These are phyloP conservation scores for Chenopodium berlandieri DNA, from an alignment of 148 eudicot genomes.

Conservation along the genomic window DNA sequence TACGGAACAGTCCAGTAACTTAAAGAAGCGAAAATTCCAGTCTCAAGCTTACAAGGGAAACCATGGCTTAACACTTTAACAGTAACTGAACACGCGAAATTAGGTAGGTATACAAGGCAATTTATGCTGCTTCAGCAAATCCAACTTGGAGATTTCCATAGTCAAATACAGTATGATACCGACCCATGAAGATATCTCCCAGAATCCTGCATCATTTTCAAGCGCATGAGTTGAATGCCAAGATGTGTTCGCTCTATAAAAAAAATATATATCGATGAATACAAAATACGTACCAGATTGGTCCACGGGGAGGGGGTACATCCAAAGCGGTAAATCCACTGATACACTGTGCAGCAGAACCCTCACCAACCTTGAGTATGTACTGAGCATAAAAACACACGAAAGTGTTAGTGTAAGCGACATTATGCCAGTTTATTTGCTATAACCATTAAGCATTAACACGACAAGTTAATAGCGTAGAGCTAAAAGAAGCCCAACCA, in stretches of 20 bases:
- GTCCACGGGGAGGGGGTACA: conserved; percentile 89
- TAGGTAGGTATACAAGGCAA: background rate
- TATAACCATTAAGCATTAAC: background rate
- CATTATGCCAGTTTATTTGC: background rate
- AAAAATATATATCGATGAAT: background rate
- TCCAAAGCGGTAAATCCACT: conserved; percentile 85
- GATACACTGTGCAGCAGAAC: conserved; percentile 73
- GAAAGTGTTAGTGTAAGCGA: background rate
- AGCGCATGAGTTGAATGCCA: background rate
- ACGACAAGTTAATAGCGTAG: background rate
- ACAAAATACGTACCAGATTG: conserved; percentile 60
- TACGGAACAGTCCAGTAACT: background rate
- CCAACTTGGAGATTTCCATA: conserved; percentile 68
- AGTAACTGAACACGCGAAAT: background rate
- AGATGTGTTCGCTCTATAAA: background rate
- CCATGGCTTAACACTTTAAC: background rate
- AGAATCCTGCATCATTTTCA: conserved; percentile 60
- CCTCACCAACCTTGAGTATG: conserved; percentile 81
- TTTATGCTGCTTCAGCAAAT: conserved; percentile 79
- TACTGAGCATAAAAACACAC: conserved; percentile 44
- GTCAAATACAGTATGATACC: conserved; percentile 87
- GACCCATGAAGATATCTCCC: conserved; percentile 94
- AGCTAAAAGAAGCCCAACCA: background rate
- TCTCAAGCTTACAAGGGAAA: background rate
- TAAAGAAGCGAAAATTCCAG: background rate